Conservation (phyloP, 169 alveolate genomes). For the Theileria equi region DNA sequence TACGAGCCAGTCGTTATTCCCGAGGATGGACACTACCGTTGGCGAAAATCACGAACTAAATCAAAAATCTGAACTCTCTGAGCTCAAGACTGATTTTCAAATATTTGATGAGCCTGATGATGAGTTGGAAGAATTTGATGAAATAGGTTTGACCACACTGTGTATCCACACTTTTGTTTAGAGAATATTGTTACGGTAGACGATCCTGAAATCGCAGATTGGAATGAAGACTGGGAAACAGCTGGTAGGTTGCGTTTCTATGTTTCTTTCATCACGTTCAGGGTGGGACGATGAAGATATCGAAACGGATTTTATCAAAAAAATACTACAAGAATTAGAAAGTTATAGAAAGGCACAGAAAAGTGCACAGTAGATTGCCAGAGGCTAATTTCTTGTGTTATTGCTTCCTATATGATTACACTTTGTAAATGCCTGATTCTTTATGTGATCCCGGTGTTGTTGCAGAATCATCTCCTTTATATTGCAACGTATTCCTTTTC, state of each 20-base stretch:
- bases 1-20: not conserved
- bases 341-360: constrained; percentile 42
- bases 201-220: constrained; percentile 61
- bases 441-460: constrained; percentile 34
- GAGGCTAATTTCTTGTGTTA: constrained; percentile 9
- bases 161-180: not conserved
- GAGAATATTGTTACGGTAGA: constrained; percentile 59
- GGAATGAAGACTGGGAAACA: constrained; percentile 68
- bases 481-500: not conserved
- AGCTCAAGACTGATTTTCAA: constrained; percentile 41
- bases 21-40: constrained; percentile 5
- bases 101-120: constrained; percentile 64
- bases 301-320: constrained; percentile 56
- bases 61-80: constrained; percentile 29
- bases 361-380: not conserved
- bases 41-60: not conserved
- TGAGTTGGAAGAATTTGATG: constrained; percentile 66
- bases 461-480: constrained; percentile 26
- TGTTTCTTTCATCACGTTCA: not conserved
- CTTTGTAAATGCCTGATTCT: constrained; percentile 43
- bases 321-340: constrained; percentile 61
- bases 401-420: constrained; percentile 54
- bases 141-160: constrained; percentile 35
- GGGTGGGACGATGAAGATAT: constrained; percentile 72
- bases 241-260: constrained; percentile 36